Base-by-base conservation (phyloP, 805 yeast species). In the Yarrowia sp. region DNA sequence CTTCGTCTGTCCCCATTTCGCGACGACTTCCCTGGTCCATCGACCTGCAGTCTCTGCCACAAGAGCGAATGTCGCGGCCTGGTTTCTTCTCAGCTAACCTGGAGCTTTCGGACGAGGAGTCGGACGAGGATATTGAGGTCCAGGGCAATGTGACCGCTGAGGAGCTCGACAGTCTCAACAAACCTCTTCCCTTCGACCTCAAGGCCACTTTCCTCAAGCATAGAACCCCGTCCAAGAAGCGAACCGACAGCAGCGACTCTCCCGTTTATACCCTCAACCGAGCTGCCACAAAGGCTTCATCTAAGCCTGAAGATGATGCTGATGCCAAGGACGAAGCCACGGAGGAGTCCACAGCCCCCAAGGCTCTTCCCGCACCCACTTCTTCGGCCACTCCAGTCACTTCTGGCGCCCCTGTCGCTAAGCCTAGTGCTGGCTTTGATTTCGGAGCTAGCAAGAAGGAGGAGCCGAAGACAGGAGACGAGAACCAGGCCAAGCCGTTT, bases 81-180 rank as follows among this genome's bases (percentile, higher is more conserved):
- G 66, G 66, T 2, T 61, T 46, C 13, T 61, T 15, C 10, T 46
- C 66, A 0, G 66, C 66, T 24, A 39, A 61, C 38, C 33, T 58
- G n/a, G 64, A 58, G 50, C 14, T 61, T 7, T 46, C 53, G 38
- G 66, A 61, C 36, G 55, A 43, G n/a, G 63, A 58, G n/a, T 60
- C 66, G 3, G 53, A 43, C 17, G 64, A 60, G 12, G 63, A 55
- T 9, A 20, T 3, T 1, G 61, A 38, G 14, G 36, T 7, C 1
- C 20, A 38, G 46, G 63, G 24, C 17, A 55, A 55, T 9, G 50
- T 43, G 50, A 58, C 50, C 3, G 44, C 39, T 9, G 66, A 36
- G 38, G 66, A 61, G 19, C 14, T 61, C 24, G 30, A 61, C 34
- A 24, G n/a, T 9, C 43, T 61, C 9, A 19, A 34, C 38, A 46